Evolutionary conservation across 2,329 filamentous ascomycete genomes (phyloP), one percentile per base, ranked within the genome.

Genomic region (Aureobasidium sp.): DNA sequence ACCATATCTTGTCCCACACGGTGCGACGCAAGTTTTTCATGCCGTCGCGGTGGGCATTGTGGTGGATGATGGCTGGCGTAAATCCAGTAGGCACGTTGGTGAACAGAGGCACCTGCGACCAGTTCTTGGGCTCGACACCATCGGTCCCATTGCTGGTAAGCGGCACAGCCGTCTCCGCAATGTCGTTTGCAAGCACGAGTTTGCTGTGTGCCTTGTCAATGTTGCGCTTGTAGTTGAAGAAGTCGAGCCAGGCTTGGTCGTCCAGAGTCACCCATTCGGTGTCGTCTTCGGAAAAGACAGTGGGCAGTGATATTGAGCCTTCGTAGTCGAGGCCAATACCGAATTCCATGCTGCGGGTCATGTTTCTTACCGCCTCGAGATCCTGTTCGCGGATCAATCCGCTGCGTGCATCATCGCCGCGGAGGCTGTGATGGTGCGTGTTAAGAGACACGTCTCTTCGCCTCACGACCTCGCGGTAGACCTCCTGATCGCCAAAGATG

Each of bases 291-390:
- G 66, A 64, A 51, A 68, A 69, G n/a, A 68, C 68, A 15, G 69
- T 70, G 29, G 67, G 66, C 11, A 70, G 59, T 3, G 67, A 66
- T 12, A 71, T 67, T 7, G 67, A 64, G 60, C 64, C 66, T n/a
- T 63, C 64, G 42, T 69, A 70, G 62, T 71, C 70, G 17, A 72
- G 47, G 1, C 69, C 70, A 12, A 72, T 68, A 36, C 69, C 66
- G 55, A 70, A 72, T 22, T 72, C 70, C 44, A 67, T 67, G 5
- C 72, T 70, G 0, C 74, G 76, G 62, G 77, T 74, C 45, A 51
- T 27, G 45, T 60, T 60, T 20, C 57, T 31, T 17, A 51, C 34
- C 6, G 22, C 27, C 70, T 60, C 45, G 0, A 75, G 77, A 62
- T 78, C 62, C 3, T 20, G 8, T 7, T 60, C 48, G 34, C 42